Evolutionary conservation across 352 stramenopile species (phyloP), one percentile per base, ranked within the genome.

Genomic region (Phytophthora colocasiae): DNA sequence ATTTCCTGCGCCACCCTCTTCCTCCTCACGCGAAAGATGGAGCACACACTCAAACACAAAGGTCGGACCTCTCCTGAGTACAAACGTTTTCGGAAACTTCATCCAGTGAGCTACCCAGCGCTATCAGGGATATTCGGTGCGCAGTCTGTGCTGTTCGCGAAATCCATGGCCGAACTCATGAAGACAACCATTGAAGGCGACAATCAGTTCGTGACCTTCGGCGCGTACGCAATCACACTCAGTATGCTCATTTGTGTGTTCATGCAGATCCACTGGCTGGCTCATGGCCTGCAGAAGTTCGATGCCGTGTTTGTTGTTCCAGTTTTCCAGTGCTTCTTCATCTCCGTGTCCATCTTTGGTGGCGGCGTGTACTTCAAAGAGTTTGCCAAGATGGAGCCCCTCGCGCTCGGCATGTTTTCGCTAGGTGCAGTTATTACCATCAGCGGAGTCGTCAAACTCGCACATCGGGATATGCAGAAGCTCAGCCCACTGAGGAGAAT

Each of bases 261-360:
- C 50, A 77, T 97, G 60, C 93, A 93, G 79, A 91, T 97, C 32
- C 82, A 96, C 51, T 92, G 90, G 80, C 90, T 97, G 31, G 92
- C 92, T 6, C 66, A 85, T 22, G 90, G 89, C 0, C 75, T 97
- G 15, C 77, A 92, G 50, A 73, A 75, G 10, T 97, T 97, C 43
- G 90, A 97, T 67, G 90, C 90, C 2, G 85, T 94, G 8, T 92
- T 97, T 34, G 73, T 97, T 31, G 84, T 96, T 10, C 88, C 88
- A 0, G 80, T 93, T 2, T 94, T 96, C 61, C 84, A 93, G 71
- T 96, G 92, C 52, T 97, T 97, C 67, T 97, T 96, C 73, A 97
- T 94, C 46, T 95, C 92, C 4, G 84, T 94, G n/a, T 92, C 83
- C 19, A 92, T 97, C 47, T 84, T 97, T 39, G 89, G 86, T 7